A percentile compares a stretch with the other conserved stretches of the same genome.
Conservation (phyloP, 2,329 filamentous ascomycete genomes). For the Botrytis fabae region DNA sequence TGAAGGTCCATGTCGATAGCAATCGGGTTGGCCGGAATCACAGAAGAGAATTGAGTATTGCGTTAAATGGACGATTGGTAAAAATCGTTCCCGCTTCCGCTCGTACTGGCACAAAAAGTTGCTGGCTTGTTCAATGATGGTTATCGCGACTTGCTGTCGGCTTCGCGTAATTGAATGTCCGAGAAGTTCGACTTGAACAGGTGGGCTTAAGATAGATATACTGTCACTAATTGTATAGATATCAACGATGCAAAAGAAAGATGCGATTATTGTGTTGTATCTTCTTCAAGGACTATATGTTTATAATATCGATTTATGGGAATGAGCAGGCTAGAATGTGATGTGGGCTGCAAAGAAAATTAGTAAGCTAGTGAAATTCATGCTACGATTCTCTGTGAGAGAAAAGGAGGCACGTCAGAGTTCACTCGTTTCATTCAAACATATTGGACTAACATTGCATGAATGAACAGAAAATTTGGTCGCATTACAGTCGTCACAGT, state of each 20-base stretch:
- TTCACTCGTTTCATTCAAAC: not conserved
- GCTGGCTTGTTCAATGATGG: conserved; percentile 11
- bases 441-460: not conserved
- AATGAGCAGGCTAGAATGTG: not conserved
- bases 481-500: not conserved
- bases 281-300: not conserved
- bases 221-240: not conserved
- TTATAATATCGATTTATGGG: not conserved
- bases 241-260: not conserved
- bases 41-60: not conserved
- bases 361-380: conserved; percentile 2
- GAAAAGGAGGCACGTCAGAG: not conserved
- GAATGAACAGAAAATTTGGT: not conserved
- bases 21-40: not conserved
- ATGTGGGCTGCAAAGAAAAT: not conserved
- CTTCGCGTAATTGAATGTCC: conserved; percentile 21
- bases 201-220: not conserved
- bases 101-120: conserved; percentile 3
- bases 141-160: conserved; percentile 12
- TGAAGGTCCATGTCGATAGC: conserved; percentile 59
- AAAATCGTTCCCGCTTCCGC: not conserved
- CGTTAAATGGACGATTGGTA: not conserved
- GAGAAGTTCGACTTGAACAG: not conserved
- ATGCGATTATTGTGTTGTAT: not conserved
- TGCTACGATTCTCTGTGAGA: not conserved